phyloP scores from a whole-genome alignment of 305 asterid genomes.

The Andrographis paniculata region DNA sequence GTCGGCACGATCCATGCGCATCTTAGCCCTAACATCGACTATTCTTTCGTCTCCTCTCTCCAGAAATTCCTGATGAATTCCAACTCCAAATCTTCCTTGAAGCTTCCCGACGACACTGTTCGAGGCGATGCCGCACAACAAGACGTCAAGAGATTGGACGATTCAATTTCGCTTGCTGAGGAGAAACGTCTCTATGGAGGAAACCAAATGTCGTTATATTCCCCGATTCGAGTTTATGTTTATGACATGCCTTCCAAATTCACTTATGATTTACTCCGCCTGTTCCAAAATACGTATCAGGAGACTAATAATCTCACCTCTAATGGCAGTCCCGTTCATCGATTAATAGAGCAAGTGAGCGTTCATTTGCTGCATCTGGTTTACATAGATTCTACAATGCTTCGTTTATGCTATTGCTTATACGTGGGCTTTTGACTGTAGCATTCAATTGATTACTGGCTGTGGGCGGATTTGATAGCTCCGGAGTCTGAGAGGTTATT shows the following conservation, averaged over 20 bases:
- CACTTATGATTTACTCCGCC: conserved; percentile 80
- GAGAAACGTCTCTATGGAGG: conserved; percentile 44
- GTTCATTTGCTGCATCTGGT: neutral
- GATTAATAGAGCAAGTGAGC: conserved; percentile 80
- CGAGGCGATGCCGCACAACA: conserved; percentile 24
- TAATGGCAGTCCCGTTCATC: conserved; percentile 95
- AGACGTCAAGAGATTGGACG: conserved; percentile 44
- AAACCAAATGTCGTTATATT: conserved; percentile 25
- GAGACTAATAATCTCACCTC: conserved; percentile 74
- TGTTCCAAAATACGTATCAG: conserved; percentile 55
- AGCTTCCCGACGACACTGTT: conserved; percentile 35
- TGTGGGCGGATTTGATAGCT: conserved; percentile 93
- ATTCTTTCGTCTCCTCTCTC: conserved; percentile 71
- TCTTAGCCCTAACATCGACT: conserved; percentile 46
- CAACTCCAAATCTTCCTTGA: conserved; percentile 26
- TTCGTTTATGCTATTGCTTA: neutral
- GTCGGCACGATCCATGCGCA: conserved; percentile 21
- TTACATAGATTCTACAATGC: neutral
- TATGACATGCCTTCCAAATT: conserved; percentile 86
- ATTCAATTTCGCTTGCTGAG: conserved; percentile 42
- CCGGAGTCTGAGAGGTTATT: conserved; percentile 70
- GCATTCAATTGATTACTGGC: conserved; percentile 98
- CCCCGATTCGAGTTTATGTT: conserved; percentile 65
- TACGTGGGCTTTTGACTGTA: conserved; percentile 22
- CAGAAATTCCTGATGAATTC: conserved; percentile 47